Base-by-base conservation (phyloP, 345 rosid species). In the Pugionium dolabratum region DNA sequence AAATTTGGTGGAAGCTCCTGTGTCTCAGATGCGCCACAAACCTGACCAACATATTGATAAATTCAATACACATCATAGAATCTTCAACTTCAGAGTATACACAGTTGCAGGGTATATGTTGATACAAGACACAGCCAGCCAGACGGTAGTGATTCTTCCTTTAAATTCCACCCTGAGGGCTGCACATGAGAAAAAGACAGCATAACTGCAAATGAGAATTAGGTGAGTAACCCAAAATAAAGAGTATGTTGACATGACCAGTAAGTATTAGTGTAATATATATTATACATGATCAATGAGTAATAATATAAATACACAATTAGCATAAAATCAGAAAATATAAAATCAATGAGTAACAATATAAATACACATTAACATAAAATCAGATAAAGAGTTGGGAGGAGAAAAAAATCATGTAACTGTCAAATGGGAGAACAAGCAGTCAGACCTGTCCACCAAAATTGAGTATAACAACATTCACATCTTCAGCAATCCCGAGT, bases 141-240 rank as follows among this genome's bases (percentile, higher is more conserved):
- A 61, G 83, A 59, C 27, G 97, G 99, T 59, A 94, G 81, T 76
- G 70, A 94, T 64, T 85, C 81, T 72, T 88, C 97, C 74, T 84
- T 89, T 85, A 94, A 77, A 67, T 81, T 84, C 99, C 99, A 94
- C 56, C 99, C 97, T 37, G 95, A 79, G 62, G 99, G 99, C 99
- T 94, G 85, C 77, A 79, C n/a, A 62, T 28, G 46, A 51, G 48
- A 45, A 35, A 62, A 69, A 64, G 35, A 68, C 31, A 45, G 53
- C 40, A 64, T 49, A 72, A 47, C 61, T 34, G 9, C 18, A 42
- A 64, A 31, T 64, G 39, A 56, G 53, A 51, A 54, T 4, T 28
- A 3, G 11, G 39, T 42, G 4, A 45, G 64, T 31, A 56, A 27
- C 41, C 9, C 25, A 30, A 54, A 39, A 46, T 26, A 48, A 40